phyloP scores from a whole-genome alignment of 176 grass and related monocot genomes.

The Oryza brachyantha region DNA sequence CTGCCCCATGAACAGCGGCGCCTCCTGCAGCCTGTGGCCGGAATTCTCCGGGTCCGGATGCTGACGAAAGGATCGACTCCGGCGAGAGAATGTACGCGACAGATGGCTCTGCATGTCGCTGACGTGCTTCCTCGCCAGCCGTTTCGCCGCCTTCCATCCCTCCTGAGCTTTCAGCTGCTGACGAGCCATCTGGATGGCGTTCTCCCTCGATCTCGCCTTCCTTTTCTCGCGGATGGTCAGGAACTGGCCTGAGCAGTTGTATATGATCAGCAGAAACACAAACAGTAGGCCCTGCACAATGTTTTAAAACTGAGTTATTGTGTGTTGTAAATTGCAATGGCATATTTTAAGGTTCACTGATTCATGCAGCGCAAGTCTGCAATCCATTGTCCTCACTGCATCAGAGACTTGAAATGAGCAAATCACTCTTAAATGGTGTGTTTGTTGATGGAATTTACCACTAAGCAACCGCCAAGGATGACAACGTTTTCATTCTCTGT shows the following conservation, averaged over 20 bases:
- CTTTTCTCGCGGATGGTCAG: conserved; percentile 61
- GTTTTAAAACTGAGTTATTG: neutral
- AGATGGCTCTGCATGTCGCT: conserved; percentile 43
- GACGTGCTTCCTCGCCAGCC: conserved; percentile 56
- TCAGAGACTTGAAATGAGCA: no score
- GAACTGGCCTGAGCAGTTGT: conserved; percentile 81
- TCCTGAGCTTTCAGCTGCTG: conserved; percentile 67
- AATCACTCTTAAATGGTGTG: no score
- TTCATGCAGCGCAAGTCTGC: neutral
- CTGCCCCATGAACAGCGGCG: conserved; percentile 7
- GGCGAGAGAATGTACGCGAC: conserved; percentile 58
- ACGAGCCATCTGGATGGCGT: conserved; percentile 59
- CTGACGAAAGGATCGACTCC: conserved; percentile 41
- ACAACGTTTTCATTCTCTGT: conserved; percentile 30
- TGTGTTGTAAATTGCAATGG: neutral
- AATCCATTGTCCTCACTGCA: no score
- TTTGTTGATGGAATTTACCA: conserved; percentile 65
- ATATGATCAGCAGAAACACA: conserved; percentile 69
- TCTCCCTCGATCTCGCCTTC: conserved; percentile 73
- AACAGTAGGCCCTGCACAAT: conserved; percentile 54
- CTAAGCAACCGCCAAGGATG: conserved; percentile 51
- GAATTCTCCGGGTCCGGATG: neutral
- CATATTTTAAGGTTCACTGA: neutral
- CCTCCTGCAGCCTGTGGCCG: conserved; percentile 30
- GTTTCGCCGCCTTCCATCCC: conserved; percentile 68